These are phyloP conservation scores for Elsinoe fawcettii DNA, from an alignment of 2,329 filamentous ascomycete genomes.

Conservation along the genomic window DNA sequence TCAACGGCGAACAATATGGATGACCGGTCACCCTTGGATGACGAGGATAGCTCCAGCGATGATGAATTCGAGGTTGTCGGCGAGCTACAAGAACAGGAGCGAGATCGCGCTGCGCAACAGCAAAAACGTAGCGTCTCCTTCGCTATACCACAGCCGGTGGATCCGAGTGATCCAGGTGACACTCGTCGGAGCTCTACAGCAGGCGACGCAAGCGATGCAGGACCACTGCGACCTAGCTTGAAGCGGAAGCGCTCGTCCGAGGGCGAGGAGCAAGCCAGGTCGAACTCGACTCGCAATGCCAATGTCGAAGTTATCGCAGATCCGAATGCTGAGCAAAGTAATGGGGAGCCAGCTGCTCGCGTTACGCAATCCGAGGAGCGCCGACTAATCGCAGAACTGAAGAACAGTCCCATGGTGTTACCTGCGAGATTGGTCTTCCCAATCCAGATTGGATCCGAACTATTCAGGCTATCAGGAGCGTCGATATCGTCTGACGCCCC, in stretches of 20 bases:
- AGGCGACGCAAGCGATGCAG: background rate
- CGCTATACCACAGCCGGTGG: background rate
- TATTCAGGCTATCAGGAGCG: constrained; percentile 62
- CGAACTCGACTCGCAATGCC: background rate
- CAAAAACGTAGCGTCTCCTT: constrained; percentile 5
- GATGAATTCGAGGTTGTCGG: constrained; percentile 1
- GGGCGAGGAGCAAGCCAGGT: background rate
- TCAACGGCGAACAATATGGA: background rate
- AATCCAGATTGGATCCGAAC: constrained; percentile 60
- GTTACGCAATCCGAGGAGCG: constrained; percentile 1
- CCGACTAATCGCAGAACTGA: constrained; percentile 10
- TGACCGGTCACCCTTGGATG: background rate
- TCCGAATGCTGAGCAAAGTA: background rate
- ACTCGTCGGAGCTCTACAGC: background rate
- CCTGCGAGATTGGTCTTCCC: constrained; percentile 65
- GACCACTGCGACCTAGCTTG: background rate
- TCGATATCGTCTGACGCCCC: constrained; percentile 73
- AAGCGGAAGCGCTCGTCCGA: constrained; percentile 14
- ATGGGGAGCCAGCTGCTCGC: background rate
- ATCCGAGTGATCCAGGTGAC: background rate
- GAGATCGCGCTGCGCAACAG: background rate
- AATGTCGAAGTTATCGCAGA: background rate
- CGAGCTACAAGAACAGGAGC: constrained; percentile 12
- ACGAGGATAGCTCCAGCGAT: background rate
- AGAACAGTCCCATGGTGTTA: constrained; percentile 37